phyloP scores from a whole-genome alignment of 2,329 filamentous ascomycete species.

The Neoscytalidium dimidiatum region DNA sequence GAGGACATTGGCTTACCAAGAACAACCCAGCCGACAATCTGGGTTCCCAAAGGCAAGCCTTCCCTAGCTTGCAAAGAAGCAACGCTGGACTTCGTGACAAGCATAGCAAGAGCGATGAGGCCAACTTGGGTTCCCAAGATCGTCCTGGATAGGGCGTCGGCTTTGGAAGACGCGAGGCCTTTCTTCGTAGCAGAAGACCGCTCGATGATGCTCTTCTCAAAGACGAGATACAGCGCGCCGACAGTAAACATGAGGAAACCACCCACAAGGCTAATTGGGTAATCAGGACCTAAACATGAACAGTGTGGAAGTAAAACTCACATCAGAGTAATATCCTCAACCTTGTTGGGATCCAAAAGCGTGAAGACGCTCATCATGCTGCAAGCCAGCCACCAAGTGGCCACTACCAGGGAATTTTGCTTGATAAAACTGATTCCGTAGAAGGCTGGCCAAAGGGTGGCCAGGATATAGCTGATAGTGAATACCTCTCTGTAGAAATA shows the following conservation, averaged over 20 bases:
- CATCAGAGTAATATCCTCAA: slow-evolving; percentile 73
- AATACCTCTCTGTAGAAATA: slow-evolving; percentile 91
- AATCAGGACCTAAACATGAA: background rate
- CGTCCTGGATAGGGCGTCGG: slow-evolving; percentile 55
- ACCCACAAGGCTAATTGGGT: slow-evolving; percentile 63
- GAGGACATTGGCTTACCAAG: slow-evolving; percentile 56
- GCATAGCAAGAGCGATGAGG: slow-evolving; percentile 75
- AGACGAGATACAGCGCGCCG: slow-evolving; percentile 76
- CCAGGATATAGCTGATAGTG: slow-evolving; percentile 76
- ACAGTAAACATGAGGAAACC: slow-evolving; percentile 76
- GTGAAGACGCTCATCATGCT: slow-evolving; percentile 88
- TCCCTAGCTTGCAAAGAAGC: slow-evolving; percentile 80
- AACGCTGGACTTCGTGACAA: slow-evolving; percentile 86
- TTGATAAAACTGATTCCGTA: slow-evolving; percentile 74
- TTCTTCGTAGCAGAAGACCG: slow-evolving; percentile 38
- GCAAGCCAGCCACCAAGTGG: slow-evolving; percentile 76
- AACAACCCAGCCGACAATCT: slow-evolving; percentile 81
- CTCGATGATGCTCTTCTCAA: slow-evolving; percentile 66
- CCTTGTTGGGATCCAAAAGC: slow-evolving; percentile 81
- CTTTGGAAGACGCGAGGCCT: slow-evolving; percentile 30
- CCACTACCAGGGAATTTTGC: slow-evolving; percentile 63
- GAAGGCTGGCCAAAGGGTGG: slow-evolving; percentile 73
- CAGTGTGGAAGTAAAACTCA: slow-evolving; percentile 42
- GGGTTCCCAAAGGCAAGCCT: slow-evolving; percentile 84
- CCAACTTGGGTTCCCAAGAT: slow-evolving; percentile 72